phyloP scores from a whole-genome alignment of 1,284 basidiomycete species.

The Ceratobasidium sp. region DNA sequence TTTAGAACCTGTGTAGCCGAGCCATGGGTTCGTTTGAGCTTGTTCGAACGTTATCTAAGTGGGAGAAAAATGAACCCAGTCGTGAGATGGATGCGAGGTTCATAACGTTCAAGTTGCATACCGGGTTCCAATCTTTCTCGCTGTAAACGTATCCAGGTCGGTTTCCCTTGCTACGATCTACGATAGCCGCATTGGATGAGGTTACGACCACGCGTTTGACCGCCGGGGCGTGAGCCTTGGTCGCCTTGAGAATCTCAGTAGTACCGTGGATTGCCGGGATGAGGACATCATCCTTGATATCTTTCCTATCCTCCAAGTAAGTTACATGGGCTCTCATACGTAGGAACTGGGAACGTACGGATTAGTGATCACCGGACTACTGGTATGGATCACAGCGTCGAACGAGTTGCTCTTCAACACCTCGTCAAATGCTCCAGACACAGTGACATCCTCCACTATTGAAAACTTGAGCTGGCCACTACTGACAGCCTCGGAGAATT shows the following conservation, averaged over 20 bases:
- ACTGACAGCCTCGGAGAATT: conserved; percentile 31
- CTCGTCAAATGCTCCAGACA: conserved; percentile 47
- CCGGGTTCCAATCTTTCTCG: conserved; percentile 55
- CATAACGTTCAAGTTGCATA: too few relatives aligned
- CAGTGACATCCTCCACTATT: conserved; percentile 46
- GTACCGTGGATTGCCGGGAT: conserved; percentile 61
- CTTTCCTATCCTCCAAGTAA: neutral
- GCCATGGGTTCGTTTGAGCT: conserved; percentile 11
- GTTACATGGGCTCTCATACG: too few relatives aligned
- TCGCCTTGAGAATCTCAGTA: conserved; percentile 55
- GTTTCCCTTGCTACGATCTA: conserved; percentile 47
- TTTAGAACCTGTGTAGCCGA: conserved; percentile 52
- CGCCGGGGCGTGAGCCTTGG: conserved; percentile 49
- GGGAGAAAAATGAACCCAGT: too few relatives aligned
- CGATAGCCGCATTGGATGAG: conserved; percentile 56
- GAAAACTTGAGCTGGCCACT: conserved; percentile 42
- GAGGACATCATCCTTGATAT: conserved; percentile 53
- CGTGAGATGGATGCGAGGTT: too few relatives aligned
- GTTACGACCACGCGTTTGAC: conserved; percentile 59
- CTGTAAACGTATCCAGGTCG: conserved; percentile 50
- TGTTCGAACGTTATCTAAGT: conserved; percentile 38
- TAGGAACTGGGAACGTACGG: too few relatives aligned
- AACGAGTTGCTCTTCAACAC: conserved; percentile 41
- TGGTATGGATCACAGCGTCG: conserved; percentile 44
- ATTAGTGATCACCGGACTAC: conserved; percentile 16